Conservation (phyloP, 176 grass and related monocot species). For the Pharus latifolius region DNA sequence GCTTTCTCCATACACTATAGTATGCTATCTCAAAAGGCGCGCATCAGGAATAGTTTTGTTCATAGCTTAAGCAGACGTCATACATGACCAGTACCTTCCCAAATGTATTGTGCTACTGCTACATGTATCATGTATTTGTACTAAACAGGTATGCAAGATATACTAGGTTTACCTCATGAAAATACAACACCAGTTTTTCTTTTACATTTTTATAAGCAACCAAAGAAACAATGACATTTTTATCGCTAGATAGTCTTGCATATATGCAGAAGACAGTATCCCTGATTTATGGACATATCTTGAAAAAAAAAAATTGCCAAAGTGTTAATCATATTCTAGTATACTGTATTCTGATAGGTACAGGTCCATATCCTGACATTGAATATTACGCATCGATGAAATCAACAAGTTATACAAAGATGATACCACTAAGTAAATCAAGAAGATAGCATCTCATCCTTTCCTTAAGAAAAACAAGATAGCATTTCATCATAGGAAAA, state of each 20-base stretch:
- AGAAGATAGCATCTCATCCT: neutral
- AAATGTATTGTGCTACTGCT: too few species aligned
- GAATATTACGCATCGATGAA: neutral
- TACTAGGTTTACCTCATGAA: too few species aligned
- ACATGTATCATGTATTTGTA: too few species aligned
- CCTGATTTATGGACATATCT: neutral
- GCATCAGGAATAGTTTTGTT: neutral
- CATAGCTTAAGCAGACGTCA: neutral
- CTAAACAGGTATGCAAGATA: too few species aligned
- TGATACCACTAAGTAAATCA: neutral
- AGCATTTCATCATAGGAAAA: neutral
- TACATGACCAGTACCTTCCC: neutral
- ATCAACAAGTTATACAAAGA: neutral
- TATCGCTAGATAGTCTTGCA: neutral
- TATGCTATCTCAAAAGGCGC: neutral
- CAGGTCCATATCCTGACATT: neutral
- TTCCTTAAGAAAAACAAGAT: neutral
- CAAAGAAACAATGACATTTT: too few species aligned
- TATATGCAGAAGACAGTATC: neutral
- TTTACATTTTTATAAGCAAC: too few species aligned
- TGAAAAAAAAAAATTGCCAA: neutral
- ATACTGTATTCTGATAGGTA: neutral
- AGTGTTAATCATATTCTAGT: neutral
- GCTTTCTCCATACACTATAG: neutral
- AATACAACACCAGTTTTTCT: too few species aligned